Conservation (phyloP, 2,329 filamentous ascomycete species). For the Talaromyces sp. region DNA sequence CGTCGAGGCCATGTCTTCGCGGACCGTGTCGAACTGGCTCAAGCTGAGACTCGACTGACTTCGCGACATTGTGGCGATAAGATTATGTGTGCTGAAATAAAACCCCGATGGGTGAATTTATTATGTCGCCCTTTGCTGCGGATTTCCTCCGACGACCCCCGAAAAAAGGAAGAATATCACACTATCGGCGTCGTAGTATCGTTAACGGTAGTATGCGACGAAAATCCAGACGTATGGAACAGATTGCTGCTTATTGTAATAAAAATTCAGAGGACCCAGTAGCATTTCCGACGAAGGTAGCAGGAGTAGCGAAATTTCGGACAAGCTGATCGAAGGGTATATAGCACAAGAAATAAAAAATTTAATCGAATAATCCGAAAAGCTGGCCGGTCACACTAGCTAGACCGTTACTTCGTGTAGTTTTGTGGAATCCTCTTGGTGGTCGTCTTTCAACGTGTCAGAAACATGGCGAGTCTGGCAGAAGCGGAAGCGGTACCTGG, state of each 20-base stretch:
- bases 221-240: neutral
- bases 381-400: neutral
- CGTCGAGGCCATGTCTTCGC: conserved; percentile 20
- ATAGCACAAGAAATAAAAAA: neutral
- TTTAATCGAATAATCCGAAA: neutral
- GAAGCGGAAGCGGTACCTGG: neutral
- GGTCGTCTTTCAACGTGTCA: neutral
- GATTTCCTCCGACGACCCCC: neutral
- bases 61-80: conserved; percentile 15
- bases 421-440: neutral
- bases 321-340: neutral
- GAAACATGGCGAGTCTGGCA: neutral
- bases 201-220: neutral
- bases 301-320: neutral
- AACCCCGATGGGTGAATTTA: neutral
- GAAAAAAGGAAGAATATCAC: neutral
- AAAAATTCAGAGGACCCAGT: neutral
- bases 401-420: neutral
- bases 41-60: conserved; percentile 35
- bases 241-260: neutral
- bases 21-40: conserved; percentile 26
- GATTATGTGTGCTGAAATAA: neutral
- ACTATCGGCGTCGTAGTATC: neutral
- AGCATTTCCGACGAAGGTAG: neutral
- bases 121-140: neutral